These are phyloP conservation scores for Penstemon newberryi DNA, from an alignment of 257 asterid genomes.

Conservation along the genomic window DNA sequence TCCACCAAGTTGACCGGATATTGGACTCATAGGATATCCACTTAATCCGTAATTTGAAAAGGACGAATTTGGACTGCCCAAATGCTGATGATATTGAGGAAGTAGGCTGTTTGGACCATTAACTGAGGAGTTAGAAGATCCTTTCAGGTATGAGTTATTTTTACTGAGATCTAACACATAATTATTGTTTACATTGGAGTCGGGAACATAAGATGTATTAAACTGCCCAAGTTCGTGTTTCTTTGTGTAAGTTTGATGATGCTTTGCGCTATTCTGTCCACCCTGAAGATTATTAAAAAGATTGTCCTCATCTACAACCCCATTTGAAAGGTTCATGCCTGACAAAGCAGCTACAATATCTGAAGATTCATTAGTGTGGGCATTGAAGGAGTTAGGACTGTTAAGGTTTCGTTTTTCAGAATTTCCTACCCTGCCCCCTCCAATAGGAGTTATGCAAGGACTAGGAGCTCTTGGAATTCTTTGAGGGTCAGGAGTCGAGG, in stretches of 20 bases:
- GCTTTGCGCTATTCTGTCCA: conserved; percentile 53
- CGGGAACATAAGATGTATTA: conserved; percentile 41
- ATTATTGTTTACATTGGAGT: conserved; percentile 38
- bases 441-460: conserved; percentile 89
- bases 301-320: conserved; percentile 46
- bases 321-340: conserved; percentile 76
- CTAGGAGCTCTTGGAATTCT: conserved; percentile 83
- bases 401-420: conserved; percentile 65
- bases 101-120: conserved; percentile 54
- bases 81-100: conserved; percentile 67
- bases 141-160: conserved; percentile 55
- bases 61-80: conserved; percentile 78
- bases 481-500: conserved; percentile 95
- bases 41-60: conserved; percentile 53
- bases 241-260: conserved; percentile 52
- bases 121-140: conserved; percentile 47
- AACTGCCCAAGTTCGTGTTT: conserved; percentile 44
- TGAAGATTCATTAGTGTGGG: conserved; percentile 55
- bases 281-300: conserved; percentile 57
- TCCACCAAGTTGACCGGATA: conserved; percentile 65
- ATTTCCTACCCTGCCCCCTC: conserved; percentile 63
- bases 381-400: conserved; percentile 59
- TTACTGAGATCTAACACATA: conserved; percentile 43
- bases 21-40: conserved; percentile 74
- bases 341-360: conserved; percentile 85